Base-by-base conservation (phyloP, 306 rosid species). In the Corylus americana region DNA sequence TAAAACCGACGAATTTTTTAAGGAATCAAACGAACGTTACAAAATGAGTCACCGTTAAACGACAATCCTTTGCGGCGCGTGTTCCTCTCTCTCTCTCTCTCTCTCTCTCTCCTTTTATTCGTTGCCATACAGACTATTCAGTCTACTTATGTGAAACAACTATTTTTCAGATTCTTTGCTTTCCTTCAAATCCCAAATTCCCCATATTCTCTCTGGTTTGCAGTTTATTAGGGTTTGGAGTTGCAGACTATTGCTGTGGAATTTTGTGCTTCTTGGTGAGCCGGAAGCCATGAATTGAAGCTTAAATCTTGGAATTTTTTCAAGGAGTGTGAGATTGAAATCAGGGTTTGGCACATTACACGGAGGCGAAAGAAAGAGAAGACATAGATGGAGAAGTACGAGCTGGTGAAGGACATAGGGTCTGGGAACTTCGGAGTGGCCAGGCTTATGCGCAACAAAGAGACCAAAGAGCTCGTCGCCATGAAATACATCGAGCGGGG, bases 371-470 rank as follows among this genome's bases (percentile, higher is more conserved):
- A 74, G 35, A 37, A 37, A 20, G 11, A 70, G 64, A 45, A 57
- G 5, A 77, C 39, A 48, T 11, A 7, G 54, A 91, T 91, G 97
- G 97, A 92, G 47, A 92, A 87, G 76, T 92, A 90, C 87, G 97
- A 92, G 87, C 86, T 90, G 18, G 89, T 92, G 55, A 92, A 92
- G 88, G 97, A 92, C 54, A 92, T 92, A 85, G 97, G 97, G 83
- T 90, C 94, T 78, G 97, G 97, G 63, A 92, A 92, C 80, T 90
- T 92, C n/a, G 97, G 97, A 4, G 94, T 92, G 78, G 97, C 97
- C 0, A 87, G 97, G 83, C 97, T 92, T 35, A 85, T 90, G 94
- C 88, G 92, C 14, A 75, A 92, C 89, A 92, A 77, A 78, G 86
- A 85, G 42, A 92, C 91, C 80, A 92, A 92, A 59, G 90, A 92